These are phyloP conservation scores for Ceratocystis variospora DNA, from an alignment of 2,329 filamentous ascomycete genomes.

Conservation along the genomic window DNA sequence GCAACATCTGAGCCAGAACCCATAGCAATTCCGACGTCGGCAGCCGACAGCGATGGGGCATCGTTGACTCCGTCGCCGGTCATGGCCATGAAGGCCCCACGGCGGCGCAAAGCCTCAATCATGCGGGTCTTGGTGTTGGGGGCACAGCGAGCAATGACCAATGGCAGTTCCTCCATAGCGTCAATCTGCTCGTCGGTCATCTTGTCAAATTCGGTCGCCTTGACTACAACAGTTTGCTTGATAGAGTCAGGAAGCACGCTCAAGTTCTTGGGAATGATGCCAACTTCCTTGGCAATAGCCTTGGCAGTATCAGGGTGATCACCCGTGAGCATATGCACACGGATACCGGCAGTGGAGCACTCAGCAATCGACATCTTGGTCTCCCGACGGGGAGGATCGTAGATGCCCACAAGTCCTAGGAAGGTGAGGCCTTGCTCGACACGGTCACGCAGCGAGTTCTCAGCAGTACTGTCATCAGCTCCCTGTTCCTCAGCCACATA, in stretches of 20 bases:
- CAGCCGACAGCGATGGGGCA: constrained; percentile 63
- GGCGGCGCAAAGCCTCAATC: constrained; percentile 74
- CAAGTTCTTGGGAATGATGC: constrained; percentile 56
- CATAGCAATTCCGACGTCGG: constrained; percentile 84
- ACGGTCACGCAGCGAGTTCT: constrained; percentile 39
- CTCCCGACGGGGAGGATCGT: constrained; percentile 73
- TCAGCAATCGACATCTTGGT: constrained; percentile 58
- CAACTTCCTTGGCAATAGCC: constrained; percentile 65
- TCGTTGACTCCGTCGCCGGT: constrained; percentile 84
- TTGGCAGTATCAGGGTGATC: constrained; percentile 67
- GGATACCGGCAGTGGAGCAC: constrained; percentile 60
- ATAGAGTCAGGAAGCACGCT: constrained; percentile 45
- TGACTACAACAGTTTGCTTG: constrained; percentile 58
- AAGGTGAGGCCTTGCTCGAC: constrained; percentile 59
- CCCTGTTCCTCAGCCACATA: constrained; percentile 28
- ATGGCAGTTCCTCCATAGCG: constrained; percentile 55
- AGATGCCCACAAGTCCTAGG: constrained; percentile 71
- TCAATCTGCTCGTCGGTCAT: constrained; percentile 66
- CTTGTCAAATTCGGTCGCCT: constrained; percentile 65
- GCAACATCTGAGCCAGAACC: constrained; percentile 78
- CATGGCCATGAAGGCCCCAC: constrained; percentile 67
- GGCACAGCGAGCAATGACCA: constrained; percentile 73
- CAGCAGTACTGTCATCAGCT: constrained; percentile 21
- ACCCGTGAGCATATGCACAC: constrained; percentile 73
- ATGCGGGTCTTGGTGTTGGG: constrained; percentile 81